Evolutionary conservation across 331 rosid species (phyloP), one percentile per base, ranked within the genome.

Genomic region (Rosa hybrid): DNA sequence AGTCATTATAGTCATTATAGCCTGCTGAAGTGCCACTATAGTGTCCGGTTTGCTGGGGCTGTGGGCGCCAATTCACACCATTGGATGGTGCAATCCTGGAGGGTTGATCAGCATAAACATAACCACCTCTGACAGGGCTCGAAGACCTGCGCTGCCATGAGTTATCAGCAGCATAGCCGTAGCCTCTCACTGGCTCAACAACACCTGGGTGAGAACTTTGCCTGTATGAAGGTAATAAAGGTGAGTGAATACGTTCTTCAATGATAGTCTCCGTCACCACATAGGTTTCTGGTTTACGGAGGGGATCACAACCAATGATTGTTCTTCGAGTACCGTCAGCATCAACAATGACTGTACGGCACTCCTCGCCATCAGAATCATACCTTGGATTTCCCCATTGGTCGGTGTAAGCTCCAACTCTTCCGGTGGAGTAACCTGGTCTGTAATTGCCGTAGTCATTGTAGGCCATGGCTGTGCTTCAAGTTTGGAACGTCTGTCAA

Each of bases 201-300:
- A 25, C 30, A 42, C 42, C 3, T 21, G 77, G 81, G n/a, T 78
- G 75, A 23, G 80, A 77, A 72, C 74, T 27, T n/a, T 71, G 62
- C 20, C 53, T 83, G 56, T 38, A 74, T 63, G 38, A 75, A 27
- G 38, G 67, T 41, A 62, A 54, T 27, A 65, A 56, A 71, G 86
- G 77, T 16, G 42, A 13, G 77, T 83, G 63, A 59, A 76, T 12
- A 68, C 6, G 75, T 16, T 82, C 83, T 10, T 84, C 84, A 4
- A 86, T 71, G 21, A 71, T 30, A 14, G 34, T 88, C 75, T 90
- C 84, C 1, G 42, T 83, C n/a, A n/a, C n/a, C n/a, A n/a, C n/a
- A 1, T 78, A 49, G 6, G 71, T 45, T n/a, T 77, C 81, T 11
- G 81, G 42, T 16, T 49, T 56, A 11, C 30, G 67, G 16, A 53